Conservation (phyloP, 768 basidiomycete species). For the Macrocybe gigantea region DNA sequence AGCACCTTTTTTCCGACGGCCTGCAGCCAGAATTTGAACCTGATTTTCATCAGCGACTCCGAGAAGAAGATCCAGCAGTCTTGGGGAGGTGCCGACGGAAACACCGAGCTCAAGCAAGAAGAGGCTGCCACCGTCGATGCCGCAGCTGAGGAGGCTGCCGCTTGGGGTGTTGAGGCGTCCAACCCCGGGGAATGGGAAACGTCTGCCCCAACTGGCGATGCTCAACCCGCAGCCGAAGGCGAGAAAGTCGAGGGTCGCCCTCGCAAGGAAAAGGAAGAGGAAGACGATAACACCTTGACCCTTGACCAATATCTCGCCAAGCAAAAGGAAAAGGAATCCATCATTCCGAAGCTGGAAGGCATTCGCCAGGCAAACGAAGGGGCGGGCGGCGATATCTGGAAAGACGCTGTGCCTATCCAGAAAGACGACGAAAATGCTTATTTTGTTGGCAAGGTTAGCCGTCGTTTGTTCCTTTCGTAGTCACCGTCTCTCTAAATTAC, state of each 20-base stretch:
- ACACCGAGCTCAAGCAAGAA: constrained; percentile 78
- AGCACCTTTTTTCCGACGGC: neutral
- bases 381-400: constrained; percentile 61
- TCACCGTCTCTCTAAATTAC: constrained; percentile 4
- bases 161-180: constrained; percentile 25
- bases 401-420: constrained; percentile 59
- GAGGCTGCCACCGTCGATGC: constrained; percentile 70
- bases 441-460: constrained; percentile 83
- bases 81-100: constrained; percentile 93
- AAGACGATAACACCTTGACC: constrained; percentile 91
- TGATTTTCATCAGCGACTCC: constrained; percentile 57
- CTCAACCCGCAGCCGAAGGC: constrained; percentile 31
- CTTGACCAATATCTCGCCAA: constrained; percentile 90
- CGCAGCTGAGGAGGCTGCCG: constrained; percentile 46
- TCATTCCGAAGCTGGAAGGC: constrained; percentile 73
- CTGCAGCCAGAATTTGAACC: neutral
- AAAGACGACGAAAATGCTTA: constrained; percentile 77
- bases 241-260: constrained; percentile 31
- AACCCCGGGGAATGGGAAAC: too few relatives aligned
- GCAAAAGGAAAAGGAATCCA: constrained; percentile 56
- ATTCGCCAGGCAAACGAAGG: constrained; percentile 80
- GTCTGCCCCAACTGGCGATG: constrained; percentile 14
- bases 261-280: constrained; percentile 64
- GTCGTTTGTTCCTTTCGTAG: neutral
- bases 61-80: constrained; percentile 93